Evolutionary conservation across 352 stramenopile species (phyloP).

Genomic region (Phytopythium cucurbitacearum): DNA sequence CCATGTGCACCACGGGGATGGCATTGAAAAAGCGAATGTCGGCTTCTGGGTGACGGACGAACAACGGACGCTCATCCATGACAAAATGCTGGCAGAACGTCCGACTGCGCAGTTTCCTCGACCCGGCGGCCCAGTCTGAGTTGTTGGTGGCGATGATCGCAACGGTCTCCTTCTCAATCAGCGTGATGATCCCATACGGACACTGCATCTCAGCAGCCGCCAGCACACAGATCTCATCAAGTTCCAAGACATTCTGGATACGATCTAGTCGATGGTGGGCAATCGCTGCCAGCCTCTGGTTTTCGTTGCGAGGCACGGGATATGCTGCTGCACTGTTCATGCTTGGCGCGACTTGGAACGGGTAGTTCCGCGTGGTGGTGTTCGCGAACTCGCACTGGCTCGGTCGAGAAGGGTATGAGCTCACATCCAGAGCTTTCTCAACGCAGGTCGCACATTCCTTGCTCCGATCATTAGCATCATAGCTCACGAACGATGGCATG

Average conservation of each 20-base stretch:
- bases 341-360: conserved; percentile 10
- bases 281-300: conserved; percentile 16
- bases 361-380: conserved; percentile 15
- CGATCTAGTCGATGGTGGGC: conserved; percentile 17
- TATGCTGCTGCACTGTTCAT: conserved; percentile 4
- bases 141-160: conserved; percentile 23
- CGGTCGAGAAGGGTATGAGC: conserved; percentile 8
- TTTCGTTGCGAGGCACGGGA: conserved; percentile 24
- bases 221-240: conserved; percentile 29
- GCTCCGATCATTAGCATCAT: not conserved
- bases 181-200: conserved; percentile 21
- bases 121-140: conserved; percentile 22
- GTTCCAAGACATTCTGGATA: conserved; percentile 13
- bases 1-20: conserved; percentile 13
- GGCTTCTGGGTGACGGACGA: conserved; percentile 28
- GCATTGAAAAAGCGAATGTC: conserved; percentile 36
- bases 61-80: conserved; percentile 30
- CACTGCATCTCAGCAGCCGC: conserved; percentile 25
- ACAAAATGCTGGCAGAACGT: conserved; percentile 40
- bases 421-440: conserved; percentile 16
- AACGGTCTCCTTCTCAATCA: conserved; percentile 24
- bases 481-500: not conserved
- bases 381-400: conserved; percentile 21
- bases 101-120: conserved; percentile 22
- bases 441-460: not conserved